Conservation (phyloP, 495 filamentous ascomycete species). For the Aspergillus indologenus region DNA sequence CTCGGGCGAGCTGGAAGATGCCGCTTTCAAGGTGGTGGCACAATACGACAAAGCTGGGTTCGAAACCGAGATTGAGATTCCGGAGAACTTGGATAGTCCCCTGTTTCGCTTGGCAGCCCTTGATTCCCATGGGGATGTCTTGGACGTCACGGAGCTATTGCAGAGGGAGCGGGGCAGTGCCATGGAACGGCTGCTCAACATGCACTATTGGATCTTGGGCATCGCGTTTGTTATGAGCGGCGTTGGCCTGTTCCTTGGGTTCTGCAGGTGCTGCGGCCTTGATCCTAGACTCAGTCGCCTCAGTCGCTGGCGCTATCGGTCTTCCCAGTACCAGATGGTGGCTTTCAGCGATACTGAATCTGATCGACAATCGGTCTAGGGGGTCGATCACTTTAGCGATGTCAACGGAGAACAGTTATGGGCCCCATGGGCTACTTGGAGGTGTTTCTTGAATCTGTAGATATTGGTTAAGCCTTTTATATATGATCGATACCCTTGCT, state of each 20-base stretch:
- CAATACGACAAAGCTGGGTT: constrained; percentile 22
- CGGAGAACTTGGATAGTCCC: constrained; percentile 9
- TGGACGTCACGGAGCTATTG: constrained; percentile 22
- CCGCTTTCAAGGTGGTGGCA: constrained; percentile 7
- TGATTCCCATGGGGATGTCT: constrained; percentile 20
- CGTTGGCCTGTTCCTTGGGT: constrained; percentile 12
- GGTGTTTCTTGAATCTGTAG: background rate
- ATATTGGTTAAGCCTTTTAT: background rate
- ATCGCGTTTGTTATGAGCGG: constrained; percentile 12
- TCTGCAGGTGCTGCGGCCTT: constrained; percentile 13
- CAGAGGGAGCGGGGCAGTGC: constrained; percentile 7
- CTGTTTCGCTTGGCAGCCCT: constrained; percentile 24
- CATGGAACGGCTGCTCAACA: constrained; percentile 4
- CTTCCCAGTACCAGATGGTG: constrained; percentile 18
- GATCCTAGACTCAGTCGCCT: constrained; percentile 1
- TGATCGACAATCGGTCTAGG: background rate
- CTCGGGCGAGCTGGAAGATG: constrained; percentile 10
- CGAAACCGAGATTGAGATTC: constrained; percentile 24
- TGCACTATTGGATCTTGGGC: constrained; percentile 17
- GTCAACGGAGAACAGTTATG: too few species aligned
- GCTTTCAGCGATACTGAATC: constrained; percentile 14
- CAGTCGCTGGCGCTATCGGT: constrained; percentile 9
- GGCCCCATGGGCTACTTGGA: too few species aligned
- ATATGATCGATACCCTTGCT: constrained; percentile 2
- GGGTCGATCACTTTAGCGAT: background rate